Base-by-base conservation (phyloP, 352 stramenopile genomes). In the Phytopythium aichiense region DNA sequence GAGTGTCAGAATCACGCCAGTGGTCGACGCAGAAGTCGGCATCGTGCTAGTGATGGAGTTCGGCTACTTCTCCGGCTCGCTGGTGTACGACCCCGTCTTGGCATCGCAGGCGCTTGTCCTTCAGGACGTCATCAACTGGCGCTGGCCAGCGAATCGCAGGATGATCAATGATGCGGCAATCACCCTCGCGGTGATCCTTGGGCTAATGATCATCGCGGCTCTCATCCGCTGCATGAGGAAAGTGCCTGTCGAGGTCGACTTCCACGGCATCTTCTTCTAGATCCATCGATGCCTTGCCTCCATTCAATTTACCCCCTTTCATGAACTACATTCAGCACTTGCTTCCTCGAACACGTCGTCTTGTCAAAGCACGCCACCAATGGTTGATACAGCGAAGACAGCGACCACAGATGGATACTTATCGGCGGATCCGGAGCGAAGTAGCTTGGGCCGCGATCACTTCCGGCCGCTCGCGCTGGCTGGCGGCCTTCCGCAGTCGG, bases 401-500 rank as follows among this genome's bases (percentile, higher is more conserved):
- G 40, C 40, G 40, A 20, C 13, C 40, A 22, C 4, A 5, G 16
- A 53, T 9, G 7, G 23, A 35, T 11, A 5, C 33, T 28, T 52
- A 61, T 71, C 48, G 73, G 30, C 64, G 66, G 52, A 76, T 72
- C 28, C 50, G 66, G 7, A 73, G 54, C 18, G 63, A 74, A 2
- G 69, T 60, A 9, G 64, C 68, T 46, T 77, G 69, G 3, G 72
- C 71, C 13, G 57, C 68, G 11, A 79, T 60, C 18, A 58, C 59
- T 16, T 77, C 72, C 0, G 59, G 63, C 0, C 67, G 59, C 33
- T 75, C 72, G 7, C 69, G 54, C 35, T 76, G 65, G 7, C 43
- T 58, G 0, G 69, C 72, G n/a, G 76, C 78, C 46, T 86, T 82
- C 1, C 78, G 72, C 15, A 88, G 62, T 31, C 68, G 66, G 50